These are phyloP conservation scores for Solanum chiquidenum DNA, from an alignment of 257 asterid species.

Conservation along the genomic window DNA sequence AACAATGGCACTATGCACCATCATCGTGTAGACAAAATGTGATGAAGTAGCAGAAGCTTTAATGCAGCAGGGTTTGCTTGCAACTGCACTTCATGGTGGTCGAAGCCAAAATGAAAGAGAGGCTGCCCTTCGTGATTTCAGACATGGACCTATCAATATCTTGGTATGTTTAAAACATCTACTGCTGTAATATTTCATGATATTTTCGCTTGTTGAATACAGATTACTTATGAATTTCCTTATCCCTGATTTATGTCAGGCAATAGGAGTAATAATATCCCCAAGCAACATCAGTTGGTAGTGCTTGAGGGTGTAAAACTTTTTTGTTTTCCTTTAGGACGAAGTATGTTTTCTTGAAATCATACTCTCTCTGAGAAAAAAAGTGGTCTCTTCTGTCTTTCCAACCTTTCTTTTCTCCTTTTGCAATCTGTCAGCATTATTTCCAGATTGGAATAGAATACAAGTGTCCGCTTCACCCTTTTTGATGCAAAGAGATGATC, in stretches of 20 bases:
- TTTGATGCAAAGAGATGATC: background rate
- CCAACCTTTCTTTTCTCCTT: background rate
- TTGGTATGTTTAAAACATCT: conserved; percentile 32
- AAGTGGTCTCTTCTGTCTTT: background rate
- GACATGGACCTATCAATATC: conserved; percentile 64
- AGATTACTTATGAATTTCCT: background rate
- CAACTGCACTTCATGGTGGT: conserved; percentile 88
- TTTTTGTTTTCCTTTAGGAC: background rate
- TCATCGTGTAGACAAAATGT: conserved; percentile 61
- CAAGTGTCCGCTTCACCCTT: background rate
- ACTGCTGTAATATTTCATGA: background rate
- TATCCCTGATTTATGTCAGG: background rate
- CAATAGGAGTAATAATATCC: background rate
- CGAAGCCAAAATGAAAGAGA: conserved; percentile 89
- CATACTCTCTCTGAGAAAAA: background rate
- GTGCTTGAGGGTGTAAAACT: background rate
- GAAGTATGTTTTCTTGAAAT: background rate
- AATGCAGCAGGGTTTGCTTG: conserved; percentile 62
- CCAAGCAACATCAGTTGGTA: background rate
- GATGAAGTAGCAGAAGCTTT: conserved; percentile 92
- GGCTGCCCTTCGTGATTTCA: conserved; percentile 68
- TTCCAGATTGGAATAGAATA: background rate
- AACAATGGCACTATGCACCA: conserved; percentile 10
- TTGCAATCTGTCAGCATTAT: background rate
- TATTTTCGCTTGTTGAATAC: background rate